phyloP scores from a whole-genome alignment of 495 filamentous ascomycete species.

The Xylaria sp. region DNA sequence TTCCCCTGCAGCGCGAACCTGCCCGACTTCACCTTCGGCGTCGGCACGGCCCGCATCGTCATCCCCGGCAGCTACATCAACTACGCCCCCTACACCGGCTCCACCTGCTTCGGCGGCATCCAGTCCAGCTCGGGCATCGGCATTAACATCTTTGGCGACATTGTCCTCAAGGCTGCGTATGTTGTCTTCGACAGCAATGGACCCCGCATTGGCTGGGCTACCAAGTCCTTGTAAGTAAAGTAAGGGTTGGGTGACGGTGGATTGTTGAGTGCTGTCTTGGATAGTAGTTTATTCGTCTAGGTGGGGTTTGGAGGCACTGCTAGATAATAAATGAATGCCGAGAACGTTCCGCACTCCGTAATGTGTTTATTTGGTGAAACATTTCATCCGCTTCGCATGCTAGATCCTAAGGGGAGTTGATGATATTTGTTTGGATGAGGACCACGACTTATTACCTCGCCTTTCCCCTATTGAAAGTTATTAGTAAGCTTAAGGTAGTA shows the following conservation, averaged over 20 bases:
- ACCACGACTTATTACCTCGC: not conserved
- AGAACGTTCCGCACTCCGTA: not conserved
- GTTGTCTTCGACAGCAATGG: constrained; percentile 67
- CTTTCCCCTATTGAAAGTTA: not conserved
- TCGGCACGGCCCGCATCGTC: constrained; percentile 56
- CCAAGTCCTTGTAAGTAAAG: constrained; percentile 46
- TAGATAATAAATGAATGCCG: constrained; percentile 4
- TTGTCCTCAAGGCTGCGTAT: constrained; percentile 81
- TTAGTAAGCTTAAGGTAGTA: not conserved
- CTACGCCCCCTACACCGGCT: constrained; percentile 50
- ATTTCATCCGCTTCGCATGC: not conserved
- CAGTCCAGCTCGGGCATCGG: constrained; percentile 67
- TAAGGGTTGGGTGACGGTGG: not conserved
- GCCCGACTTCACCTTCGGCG: constrained; percentile 67
- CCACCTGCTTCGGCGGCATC: constrained; percentile 68
- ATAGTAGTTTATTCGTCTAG: constrained; percentile 1
- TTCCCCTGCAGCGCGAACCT: constrained; percentile 69
- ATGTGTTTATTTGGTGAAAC: not conserved
- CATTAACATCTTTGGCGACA: constrained; percentile 76
- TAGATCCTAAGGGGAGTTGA: not conserved
- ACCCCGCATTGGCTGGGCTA: constrained; percentile 67
- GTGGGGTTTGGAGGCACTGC: not conserved
- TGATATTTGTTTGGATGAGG: not conserved
- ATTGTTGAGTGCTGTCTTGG: not conserved
- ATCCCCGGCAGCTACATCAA: constrained; percentile 64